A percentile compares a stretch with the other conserved stretches of the same genome.
These are phyloP conservation scores for Sedum album DNA, from an alignment of 164 flowering plant genomes.

Conservation along the genomic window DNA sequence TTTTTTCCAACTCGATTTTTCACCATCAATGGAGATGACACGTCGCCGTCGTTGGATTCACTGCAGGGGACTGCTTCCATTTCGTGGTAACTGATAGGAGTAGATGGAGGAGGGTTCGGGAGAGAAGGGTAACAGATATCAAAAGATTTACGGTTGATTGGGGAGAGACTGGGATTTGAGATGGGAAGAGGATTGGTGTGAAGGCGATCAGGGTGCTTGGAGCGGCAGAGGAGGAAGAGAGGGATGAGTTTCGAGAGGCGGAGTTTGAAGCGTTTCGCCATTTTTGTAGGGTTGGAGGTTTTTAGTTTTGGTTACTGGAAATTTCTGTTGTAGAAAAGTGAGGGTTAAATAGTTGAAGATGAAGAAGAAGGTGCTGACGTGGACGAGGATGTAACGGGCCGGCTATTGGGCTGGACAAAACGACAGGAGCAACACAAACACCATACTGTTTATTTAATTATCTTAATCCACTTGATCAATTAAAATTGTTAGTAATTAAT, in stretches of 20 bases:
- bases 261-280: conserved; percentile 35
- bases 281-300: conserved; percentile 4
- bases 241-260: conserved; percentile 22
- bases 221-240: conserved; percentile 31
- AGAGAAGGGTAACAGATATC: conserved; percentile 13
- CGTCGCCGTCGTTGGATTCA: neutral
- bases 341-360: neutral
- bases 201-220: conserved; percentile 19
- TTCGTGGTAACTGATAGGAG: conserved; percentile 11
- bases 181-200: conserved; percentile 17
- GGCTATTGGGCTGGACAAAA: conserved; percentile 8
- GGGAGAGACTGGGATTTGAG: conserved; percentile 13
- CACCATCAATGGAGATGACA: neutral
- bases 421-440: neutral
- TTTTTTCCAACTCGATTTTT: conserved; percentile 3
- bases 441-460: too few relatives aligned
- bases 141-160: conserved; percentile 16
- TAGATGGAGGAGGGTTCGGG: conserved; percentile 16
- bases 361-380: conserved; percentile 1
- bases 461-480: too few relatives aligned
- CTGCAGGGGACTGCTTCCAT: neutral
- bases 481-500: too few relatives aligned
- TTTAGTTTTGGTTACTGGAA: neutral
- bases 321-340: neutral
- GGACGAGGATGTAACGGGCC: neutral